These are phyloP conservation scores for Warburgia ugandensis DNA, from an alignment of 164 flowering plant species.

Conservation along the genomic window DNA sequence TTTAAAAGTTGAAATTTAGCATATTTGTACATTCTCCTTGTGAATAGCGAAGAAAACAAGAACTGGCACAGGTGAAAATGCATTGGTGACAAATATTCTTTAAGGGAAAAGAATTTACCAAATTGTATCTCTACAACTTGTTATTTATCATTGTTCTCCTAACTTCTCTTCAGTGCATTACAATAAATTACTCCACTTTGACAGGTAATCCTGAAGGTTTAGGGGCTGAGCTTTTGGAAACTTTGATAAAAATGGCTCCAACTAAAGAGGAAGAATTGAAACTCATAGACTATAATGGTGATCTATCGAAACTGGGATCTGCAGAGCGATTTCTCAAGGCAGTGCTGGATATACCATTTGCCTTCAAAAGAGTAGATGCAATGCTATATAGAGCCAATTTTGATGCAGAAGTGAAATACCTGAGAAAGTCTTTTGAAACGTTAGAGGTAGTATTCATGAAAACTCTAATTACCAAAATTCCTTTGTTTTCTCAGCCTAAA, in stretches of 20 bases:
- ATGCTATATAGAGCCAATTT: slow-evolving; percentile 94
- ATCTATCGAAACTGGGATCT: slow-evolving; percentile 75
- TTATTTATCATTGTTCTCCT: too few relatives aligned
- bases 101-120: too few relatives aligned
- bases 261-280: slow-evolving; percentile 96
- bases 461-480: neutral
- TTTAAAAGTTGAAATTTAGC: too few relatives aligned
- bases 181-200: slow-evolving; percentile 5
- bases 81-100: too few relatives aligned
- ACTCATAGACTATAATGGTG: slow-evolving; percentile 73
- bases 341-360: slow-evolving; percentile 82
- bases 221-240: slow-evolving; percentile 87
- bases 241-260: slow-evolving; percentile 96
- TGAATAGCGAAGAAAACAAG: too few relatives aligned
- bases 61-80: too few relatives aligned
- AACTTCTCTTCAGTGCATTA: neutral
- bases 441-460: slow-evolving; percentile 61
- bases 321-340: slow-evolving; percentile 90
- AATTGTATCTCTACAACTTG: too few relatives aligned
- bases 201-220: slow-evolving; percentile 81
- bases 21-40: too few relatives aligned
- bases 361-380: slow-evolving; percentile 92
- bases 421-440: slow-evolving; percentile 77
- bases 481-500: neutral
- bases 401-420: slow-evolving; percentile 73